Evolutionary conservation across 2,329 filamentous ascomycete genomes (phyloP), one percentile per base, ranked within the genome.

Genomic region (Colletotrichum sp.): DNA sequence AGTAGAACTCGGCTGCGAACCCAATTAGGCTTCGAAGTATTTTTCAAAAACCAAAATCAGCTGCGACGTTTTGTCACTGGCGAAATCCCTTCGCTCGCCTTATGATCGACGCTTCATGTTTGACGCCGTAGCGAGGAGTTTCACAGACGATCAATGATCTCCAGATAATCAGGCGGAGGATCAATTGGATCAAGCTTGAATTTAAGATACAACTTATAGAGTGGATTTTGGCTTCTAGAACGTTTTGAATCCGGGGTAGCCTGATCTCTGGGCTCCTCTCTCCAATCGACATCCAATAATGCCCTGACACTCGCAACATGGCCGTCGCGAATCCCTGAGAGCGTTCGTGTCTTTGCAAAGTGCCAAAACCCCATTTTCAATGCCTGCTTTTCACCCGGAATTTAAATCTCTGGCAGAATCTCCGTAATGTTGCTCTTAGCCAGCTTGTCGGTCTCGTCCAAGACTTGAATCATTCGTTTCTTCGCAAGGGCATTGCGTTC

Each of bases 361-460:
- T 39, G 16, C 36, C 36, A 8, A 39, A 39, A 39, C 39, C 39
- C 39, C 9, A 48, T 6, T 22, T 19, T 48, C 19, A 13, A 52
- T 34, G 59, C 28, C 55, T 61, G 11, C n/a, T 69, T 36, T 48
- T n/a, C 4, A 60, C 15, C 65, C 7, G 25, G 5, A 9, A n/a
- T 32, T 19, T 52, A 74, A 72, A 81, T 9, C 22, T 81, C 78
- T 1, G 79, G 71, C 25, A 79, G 34, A 39, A 82, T 82, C 68
- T 81, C 77, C 1, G 77, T 78, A 57, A 82, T 82, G 57, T 82
- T 81, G 74, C 81, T 82, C 74, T 80, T 82, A 1, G 78, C 80
- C 36, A 82, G 55, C 13, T 77, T 80, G 2, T 74, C 75, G 19
- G 80, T 80, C 77, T 82, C 81, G 28, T 82, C 80, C 73, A 82